These are phyloP conservation scores for Rhizophagus prolifer DNA, from an alignment of 192 early-diverging fungal genomes.

Conservation along the genomic window DNA sequence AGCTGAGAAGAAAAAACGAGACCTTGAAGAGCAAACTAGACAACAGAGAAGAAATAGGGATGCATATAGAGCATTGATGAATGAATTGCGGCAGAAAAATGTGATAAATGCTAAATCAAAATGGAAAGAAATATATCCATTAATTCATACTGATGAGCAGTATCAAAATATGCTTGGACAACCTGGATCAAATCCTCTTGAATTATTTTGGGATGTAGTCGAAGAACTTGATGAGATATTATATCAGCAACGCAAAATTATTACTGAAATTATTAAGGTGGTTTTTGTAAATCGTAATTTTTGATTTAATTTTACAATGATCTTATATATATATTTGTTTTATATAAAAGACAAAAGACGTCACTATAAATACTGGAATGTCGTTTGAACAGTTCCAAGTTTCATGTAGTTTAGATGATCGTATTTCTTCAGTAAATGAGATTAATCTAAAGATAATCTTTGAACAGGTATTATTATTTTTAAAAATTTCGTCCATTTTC, in stretches of 20 bases:
- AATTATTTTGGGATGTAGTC: constrained; percentile 91
- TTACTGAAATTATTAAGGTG: constrained; percentile 67
- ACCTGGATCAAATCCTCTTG: constrained; percentile 81
- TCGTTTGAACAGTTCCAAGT: constrained; percentile 42
- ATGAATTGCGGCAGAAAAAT: constrained; percentile 54
- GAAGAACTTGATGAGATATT: constrained; percentile 77
- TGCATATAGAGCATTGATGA: constrained; percentile 66
- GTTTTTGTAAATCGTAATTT: constrained; percentile 12
- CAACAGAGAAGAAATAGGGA: constrained; percentile 75
- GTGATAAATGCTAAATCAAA: constrained; percentile 68
- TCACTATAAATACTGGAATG: constrained; percentile 49
- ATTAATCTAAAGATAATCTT: constrained; percentile 48
- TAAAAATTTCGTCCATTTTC: background rate
- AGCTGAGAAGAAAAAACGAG: constrained; percentile 45
- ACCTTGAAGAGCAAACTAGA: constrained; percentile 48
- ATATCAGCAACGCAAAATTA: constrained; percentile 63
- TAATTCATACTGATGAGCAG: constrained; percentile 66
- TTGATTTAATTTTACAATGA: background rate
- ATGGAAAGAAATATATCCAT: constrained; percentile 85
- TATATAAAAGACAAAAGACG: constrained; percentile 43
- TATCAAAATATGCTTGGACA: constrained; percentile 76
- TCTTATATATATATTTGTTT: background rate
- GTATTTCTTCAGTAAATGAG: constrained; percentile 29
- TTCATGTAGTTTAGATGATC: constrained; percentile 36
- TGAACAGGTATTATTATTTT: constrained; percentile 46